Evolutionary conservation across 208 protist species (phyloP), one percentile per base, ranked within the genome.

Genomic region (Acanthamoeba castellanii): DNA sequence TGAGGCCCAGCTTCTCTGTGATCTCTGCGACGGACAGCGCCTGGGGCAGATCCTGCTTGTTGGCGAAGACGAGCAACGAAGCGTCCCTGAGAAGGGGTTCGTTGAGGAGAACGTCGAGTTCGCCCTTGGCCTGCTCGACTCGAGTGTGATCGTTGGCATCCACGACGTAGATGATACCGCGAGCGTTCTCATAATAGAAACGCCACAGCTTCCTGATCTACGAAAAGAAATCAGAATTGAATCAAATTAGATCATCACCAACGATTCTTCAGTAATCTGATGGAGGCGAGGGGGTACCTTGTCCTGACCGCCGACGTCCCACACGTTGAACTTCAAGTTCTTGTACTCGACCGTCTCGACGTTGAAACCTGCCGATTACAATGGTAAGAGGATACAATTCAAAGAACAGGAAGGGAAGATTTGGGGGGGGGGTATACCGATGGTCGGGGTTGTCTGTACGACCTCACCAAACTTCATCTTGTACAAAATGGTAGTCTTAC

Each of bases 401-500:
- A 89, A 89, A 61, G 34, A 64, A 11, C 27, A 8, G 8, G 47
- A 27, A 55, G 50, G 50, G 14, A 55, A 11, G 50, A 20, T 18
- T 18, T 11, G 59, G 59, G 59, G 59, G 59, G 50, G 50, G 50
- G 50, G 50, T 18, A 3, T 74, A 92, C 87, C 87, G 30, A 92
- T 92, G 59, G 87, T 92, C 6, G 87, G 87, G 30, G 57, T 92
- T 5, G 87, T 92, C 14, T 72, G 52, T 5, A 94, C 66, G 22
- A 94, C 59, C 94, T 99, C 97, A 37, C 95, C 96, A 1, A 97
- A 66, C 66, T 95, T 95, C 34, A 97, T 87, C 74, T 84, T 92
- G 95, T 98, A 98, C 20, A 98, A 91, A 30, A 98, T 90, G 27
- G 98, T 99, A 20, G 99, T 99, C 97, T 99, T 99, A 92, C 99